These are phyloP conservation scores for Nemania sp. DNA, from an alignment of 2,329 filamentous ascomycete species.

Conservation along the genomic window DNA sequence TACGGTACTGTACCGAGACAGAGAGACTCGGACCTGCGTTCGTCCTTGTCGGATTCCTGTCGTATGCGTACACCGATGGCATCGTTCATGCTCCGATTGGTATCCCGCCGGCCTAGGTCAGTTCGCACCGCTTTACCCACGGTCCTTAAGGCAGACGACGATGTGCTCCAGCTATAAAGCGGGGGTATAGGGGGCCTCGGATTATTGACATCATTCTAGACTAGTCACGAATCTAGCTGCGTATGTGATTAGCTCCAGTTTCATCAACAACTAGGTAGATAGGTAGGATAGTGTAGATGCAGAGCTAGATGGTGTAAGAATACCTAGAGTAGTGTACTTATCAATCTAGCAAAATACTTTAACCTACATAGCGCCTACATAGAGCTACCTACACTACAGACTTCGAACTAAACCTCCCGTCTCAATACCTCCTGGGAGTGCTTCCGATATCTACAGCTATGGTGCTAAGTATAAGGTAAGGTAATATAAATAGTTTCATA, in stretches of 20 bases:
- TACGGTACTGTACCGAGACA: not conserved
- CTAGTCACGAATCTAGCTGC: conserved; percentile 7
- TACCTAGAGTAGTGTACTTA: no score
- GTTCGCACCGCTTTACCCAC: not conserved
- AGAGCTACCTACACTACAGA: no score
- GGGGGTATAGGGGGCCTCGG: not conserved
- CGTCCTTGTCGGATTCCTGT: not conserved
- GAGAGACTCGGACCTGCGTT: not conserved
- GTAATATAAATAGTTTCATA: no score
- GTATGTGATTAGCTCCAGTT: not conserved
- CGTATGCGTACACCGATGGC: not conserved
- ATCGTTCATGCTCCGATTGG: conserved; percentile 5
- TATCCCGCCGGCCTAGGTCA: conserved; percentile 12
- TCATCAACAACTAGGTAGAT: no score
- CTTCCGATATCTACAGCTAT: conserved; percentile 9
- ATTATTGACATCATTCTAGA: conserved; percentile 1
- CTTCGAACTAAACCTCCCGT: no score
- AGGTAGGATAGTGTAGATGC: not conserved
- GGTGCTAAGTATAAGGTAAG: no score
- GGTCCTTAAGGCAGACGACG: not conserved
- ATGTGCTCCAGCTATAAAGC: conserved; percentile 1
- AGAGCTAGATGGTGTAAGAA: no score
- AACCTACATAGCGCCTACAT: no score
- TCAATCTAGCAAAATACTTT: no score
- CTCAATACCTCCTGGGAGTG: not conserved